These are phyloP conservation scores for Neofusicoccum laricinum DNA, from an alignment of 2,329 filamentous ascomycete genomes.

Conservation along the genomic window DNA sequence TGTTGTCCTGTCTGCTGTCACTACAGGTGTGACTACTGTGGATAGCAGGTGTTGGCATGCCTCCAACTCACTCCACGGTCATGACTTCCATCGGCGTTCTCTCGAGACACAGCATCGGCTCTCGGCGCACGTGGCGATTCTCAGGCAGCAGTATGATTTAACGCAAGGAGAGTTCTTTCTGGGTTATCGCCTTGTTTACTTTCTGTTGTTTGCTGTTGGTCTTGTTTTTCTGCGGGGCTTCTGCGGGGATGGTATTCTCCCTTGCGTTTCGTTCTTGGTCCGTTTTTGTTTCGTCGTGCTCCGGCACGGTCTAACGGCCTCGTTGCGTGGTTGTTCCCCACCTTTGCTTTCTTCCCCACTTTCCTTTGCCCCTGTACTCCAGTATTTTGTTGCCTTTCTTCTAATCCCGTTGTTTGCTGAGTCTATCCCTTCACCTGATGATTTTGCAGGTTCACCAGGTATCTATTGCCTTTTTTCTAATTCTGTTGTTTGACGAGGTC, in stretches of 20 bases:
- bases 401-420: too few relatives aligned
- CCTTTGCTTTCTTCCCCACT: background rate
- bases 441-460: too few relatives aligned
- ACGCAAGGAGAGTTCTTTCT: background rate
- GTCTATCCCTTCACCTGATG: too few relatives aligned
- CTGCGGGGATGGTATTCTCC: background rate
- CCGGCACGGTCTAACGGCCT: background rate
- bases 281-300: background rate
- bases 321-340: background rate
- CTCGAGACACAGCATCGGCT: background rate
- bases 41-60: background rate
- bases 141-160: background rate
- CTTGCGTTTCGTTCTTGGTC: background rate
- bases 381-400: too few relatives aligned
- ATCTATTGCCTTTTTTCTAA: background rate
- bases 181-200: background rate
- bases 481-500: background rate
- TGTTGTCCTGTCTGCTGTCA: background rate
- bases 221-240: background rate
- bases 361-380: background rate
- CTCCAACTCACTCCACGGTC: background rate
- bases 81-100: background rate
- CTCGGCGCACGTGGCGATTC: background rate
- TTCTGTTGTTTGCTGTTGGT: background rate
- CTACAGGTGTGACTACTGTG: background rate